Conservation (phyloP, 345 rosid genomes). For the Citrus sinensis region DVS_A1.0 CM039161.1:1655001-1655500, state of each 20-base stretch:
- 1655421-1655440: neutral
- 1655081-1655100: neutral
- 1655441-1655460: neutral
- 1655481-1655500: neutral
- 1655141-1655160: neutral
- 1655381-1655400: neutral
- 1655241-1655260: slow-evolving; percentile 17
- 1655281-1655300: slow-evolving; percentile 37
- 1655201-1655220: neutral
- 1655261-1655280: slow-evolving; percentile 49
- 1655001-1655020: neutral
- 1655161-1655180: neutral
- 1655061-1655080: neutral
- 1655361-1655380: neutral
- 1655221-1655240: neutral
- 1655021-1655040: neutral
- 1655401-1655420: neutral
- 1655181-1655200: neutral
- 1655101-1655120: slow-evolving; percentile 6
- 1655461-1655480: neutral
- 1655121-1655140: neutral
- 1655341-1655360: neutral
- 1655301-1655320: slow-evolving; percentile 31
- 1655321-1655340: slow-evolving; percentile 23
- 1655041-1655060: neutral